Base-by-base conservation (phyloP, 192 early-diverging fungal genomes). In the Coemansia sp. region DNA sequence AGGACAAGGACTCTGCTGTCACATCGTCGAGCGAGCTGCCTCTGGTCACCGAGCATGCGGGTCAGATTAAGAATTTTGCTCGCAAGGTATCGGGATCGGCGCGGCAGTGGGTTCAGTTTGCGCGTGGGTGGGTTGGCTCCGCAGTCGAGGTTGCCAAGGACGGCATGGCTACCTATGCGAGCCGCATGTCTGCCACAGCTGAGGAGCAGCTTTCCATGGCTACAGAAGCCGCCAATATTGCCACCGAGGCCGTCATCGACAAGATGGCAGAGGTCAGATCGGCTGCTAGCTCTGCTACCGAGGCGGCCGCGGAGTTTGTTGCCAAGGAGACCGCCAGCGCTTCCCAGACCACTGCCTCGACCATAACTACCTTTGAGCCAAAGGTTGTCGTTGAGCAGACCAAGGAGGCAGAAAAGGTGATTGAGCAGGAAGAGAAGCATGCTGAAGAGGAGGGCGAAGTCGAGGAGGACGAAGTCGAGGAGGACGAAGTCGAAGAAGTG, bases 41-140 rank as follows among this genome's bases (percentile, higher is more conserved):
- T 7, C 6, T 50, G 48, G 57, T 45, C 23, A 58, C 65, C 0
- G 64, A 58, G 28, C 3, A 48, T 22, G 56, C 55, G 18, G 62
- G 62, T 1, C 63, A 68, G 49, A 18, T 74, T 1, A 69, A 72
- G 19, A 60, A 52, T 25, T 45, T 69, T 24, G 72, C 69, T 10
- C 58, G 66, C 28, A 58, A 47, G 25, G 22, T 74, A 0, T 81
- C 72, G 0, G 78, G 78, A 2, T 71, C 72, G 1, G 78, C 78
- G 4, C 65, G 78, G 10, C 78, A 81, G 57, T 81, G 78, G 78
- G 61, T 81, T 7, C 78, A 81, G 60, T 23, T 60, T 30, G 78
- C 78, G 0, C 58, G 72, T 6, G 68, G 71, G 13, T 73, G 70
- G 76, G 58, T 67, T 16, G 76, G 67, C 4, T 58, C 71, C 13